Evolutionary conservation across 306 rosid genomes (phyloP).

Genomic region (Vigna radiata): DNA sequence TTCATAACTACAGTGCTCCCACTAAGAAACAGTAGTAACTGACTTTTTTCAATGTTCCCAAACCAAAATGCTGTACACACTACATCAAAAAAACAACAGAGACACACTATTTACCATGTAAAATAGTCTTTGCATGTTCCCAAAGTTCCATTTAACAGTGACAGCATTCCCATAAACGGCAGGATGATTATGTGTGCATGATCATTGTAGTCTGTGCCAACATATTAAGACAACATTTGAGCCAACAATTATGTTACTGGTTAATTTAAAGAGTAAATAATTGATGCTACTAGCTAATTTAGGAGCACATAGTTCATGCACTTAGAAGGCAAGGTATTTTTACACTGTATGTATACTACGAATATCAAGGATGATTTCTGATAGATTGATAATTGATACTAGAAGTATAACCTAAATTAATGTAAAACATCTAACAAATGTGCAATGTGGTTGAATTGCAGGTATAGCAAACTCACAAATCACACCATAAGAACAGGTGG

Average conservation of each 20-base stretch:
- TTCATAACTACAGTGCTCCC: background rate
- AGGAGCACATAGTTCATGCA: too few species aligned
- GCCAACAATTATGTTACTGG: background rate
- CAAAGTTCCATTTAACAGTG: conserved; percentile 32
- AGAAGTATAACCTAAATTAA: background rate
- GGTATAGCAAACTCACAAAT: conserved; percentile 69
- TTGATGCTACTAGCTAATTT: too few species aligned
- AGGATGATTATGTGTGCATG: background rate
- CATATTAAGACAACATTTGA: background rate
- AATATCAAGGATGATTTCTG: too few species aligned
- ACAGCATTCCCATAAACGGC: conserved; percentile 2
- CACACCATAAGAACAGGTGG: conserved; percentile 46
- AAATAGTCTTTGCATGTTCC: conserved; percentile 35
- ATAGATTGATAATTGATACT: too few species aligned
- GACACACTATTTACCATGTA: conserved; percentile 5
- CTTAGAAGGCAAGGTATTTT: too few species aligned
- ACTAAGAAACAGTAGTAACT: background rate
- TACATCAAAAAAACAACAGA: background rate
- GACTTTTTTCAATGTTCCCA: conserved; percentile 2
- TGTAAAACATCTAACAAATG: background rate
- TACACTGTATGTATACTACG: too few species aligned
- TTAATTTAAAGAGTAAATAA: background rate
- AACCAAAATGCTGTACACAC: background rate
- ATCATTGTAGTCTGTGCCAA: conserved; percentile 34
- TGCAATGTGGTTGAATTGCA: conserved; percentile 43